Evolutionary conservation across 768 basidiomycete genomes (phyloP), one percentile per base, ranked within the genome.

Genomic region (Gloeopeniophorella convolvens): DNA sequence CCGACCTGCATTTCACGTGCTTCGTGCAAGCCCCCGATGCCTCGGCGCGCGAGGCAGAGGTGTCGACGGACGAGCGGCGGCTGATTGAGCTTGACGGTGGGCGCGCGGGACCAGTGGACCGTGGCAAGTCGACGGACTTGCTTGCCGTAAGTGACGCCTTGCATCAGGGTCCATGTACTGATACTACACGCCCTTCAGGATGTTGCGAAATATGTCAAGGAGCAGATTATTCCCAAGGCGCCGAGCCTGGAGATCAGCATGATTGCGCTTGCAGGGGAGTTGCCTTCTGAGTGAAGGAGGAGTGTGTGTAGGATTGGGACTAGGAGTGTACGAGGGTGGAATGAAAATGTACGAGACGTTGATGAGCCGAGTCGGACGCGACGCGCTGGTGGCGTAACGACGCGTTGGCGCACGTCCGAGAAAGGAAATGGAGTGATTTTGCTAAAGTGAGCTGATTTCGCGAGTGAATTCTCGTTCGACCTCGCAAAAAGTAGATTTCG

Each of bases 61-160:
- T 58, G 15, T 49, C 26, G 47, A 54, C 35, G 47, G 13, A 27
- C 9, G 54, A 66, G 54, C 58, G 60, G 30, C 74, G 85, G 39
- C 65, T 96, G 6, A 69, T 95, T 37, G 94, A 96, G 65, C 70
- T 98, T 40, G 92, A 96, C 66, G 93, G 93, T 1, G 68, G 80
- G 35, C 69, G 93, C 36, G 67, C 63, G 8, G 88, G 88, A 3
- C 91, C 93, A 1, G 72, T 96, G 57, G 92, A 96, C 63, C 75
- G 83, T 57, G 89, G 89, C 0, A 70, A 72, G 50, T 80, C 78
- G 56, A 66, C 52, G 1, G 71, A 85, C 61, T 67, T 91, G 36
- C 64, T 91, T 43, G 62, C 70, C 63, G 87, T 78, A 59, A 12
- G 54, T 21, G n/a, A 37, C 27, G 54, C 15, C 23, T 44, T 5